Evolutionary conservation across 2,329 filamentous ascomycete genomes (phyloP).

Genomic region (Pseudogymnoascus sp.): DNA sequence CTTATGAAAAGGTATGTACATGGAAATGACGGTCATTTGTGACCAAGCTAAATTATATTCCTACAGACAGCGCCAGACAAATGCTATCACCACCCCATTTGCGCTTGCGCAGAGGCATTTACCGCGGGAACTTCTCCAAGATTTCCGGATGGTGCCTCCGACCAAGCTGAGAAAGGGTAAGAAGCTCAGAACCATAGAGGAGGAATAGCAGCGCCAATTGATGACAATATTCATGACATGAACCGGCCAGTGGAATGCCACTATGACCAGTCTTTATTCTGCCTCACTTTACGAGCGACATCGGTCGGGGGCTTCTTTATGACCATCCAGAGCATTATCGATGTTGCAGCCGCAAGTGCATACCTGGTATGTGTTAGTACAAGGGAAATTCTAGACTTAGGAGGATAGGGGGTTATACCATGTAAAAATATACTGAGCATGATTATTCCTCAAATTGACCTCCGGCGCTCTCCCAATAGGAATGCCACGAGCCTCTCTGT

Average conservation of each 20-base stretch:
- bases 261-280: slow-evolving; percentile 65
- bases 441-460: slow-evolving; percentile 92
- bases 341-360: slow-evolving; percentile 71
- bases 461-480: slow-evolving; percentile 82
- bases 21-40: neutral
- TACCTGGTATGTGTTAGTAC: slow-evolving; percentile 52
- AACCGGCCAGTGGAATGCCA: slow-evolving; percentile 9
- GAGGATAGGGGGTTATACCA: slow-evolving; percentile 54
- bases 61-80: slow-evolving; percentile 68
- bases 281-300: slow-evolving; percentile 62
- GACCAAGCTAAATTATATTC: slow-evolving; percentile 27
- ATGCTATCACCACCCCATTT: slow-evolving; percentile 64
- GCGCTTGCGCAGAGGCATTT: slow-evolving; percentile 77
- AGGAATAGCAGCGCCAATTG: slow-evolving; percentile 16
- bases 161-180: slow-evolving; percentile 36
- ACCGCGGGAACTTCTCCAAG: slow-evolving; percentile 73
- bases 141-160: slow-evolving; percentile 63
- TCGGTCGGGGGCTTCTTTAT: slow-evolving; percentile 76
- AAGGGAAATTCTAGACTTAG: neutral
- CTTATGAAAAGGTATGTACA: slow-evolving; percentile 68
- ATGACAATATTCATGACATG: slow-evolving; percentile 16
- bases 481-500: slow-evolving; percentile 70
- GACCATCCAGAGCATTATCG: slow-evolving; percentile 95
- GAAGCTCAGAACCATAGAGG: neutral
- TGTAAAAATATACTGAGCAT: slow-evolving; percentile 97